Percentiles rank a stretch among this genome's conserved stretches.
Evolutionary conservation across 2,329 filamentous ascomycete species (phyloP).

Genomic region (Pseudogymnoascus verrucosus): DNA sequence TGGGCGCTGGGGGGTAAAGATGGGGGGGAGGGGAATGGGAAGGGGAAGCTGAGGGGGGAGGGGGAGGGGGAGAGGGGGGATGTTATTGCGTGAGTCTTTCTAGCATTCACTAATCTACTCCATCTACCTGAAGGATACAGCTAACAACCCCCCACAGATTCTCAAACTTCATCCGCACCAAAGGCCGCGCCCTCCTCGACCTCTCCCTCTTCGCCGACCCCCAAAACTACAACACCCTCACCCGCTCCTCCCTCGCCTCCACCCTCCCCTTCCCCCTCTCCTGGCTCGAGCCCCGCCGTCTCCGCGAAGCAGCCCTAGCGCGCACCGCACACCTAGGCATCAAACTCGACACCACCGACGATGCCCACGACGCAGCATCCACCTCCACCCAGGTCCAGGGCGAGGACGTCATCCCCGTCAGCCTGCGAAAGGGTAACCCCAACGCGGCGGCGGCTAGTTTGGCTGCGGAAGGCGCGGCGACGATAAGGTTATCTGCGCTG

Average conservation of each 20-base stretch:
- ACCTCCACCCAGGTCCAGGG: constrained; percentile 30
- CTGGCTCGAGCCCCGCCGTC: constrained; percentile 71
- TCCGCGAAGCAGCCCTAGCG: constrained; percentile 61
- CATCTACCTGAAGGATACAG: constrained; percentile 10
- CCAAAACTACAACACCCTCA: constrained; percentile 72
- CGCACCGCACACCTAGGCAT: constrained; percentile 65
- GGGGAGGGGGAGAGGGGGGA: constrained; percentile 36
- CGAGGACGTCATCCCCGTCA: constrained; percentile 25
- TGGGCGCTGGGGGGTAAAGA: constrained; percentile 41
- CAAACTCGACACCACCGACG: constrained; percentile 58
- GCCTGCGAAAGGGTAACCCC: constrained; percentile 29
- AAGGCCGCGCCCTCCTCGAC: constrained; percentile 71
- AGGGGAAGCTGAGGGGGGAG: constrained; percentile 26
- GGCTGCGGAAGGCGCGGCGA: constrained; percentile 60
- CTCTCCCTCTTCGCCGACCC: constrained; percentile 85
- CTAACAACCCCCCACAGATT: constrained; percentile 34
- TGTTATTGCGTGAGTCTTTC: constrained; percentile 37
- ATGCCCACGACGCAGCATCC: constrained; percentile 31
- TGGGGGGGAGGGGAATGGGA: constrained; percentile 28
- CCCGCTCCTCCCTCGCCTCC: constrained; percentile 70
- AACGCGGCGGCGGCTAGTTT: constrained; percentile 51
- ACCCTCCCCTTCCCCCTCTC: constrained; percentile 81
- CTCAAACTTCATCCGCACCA: constrained; percentile 63
- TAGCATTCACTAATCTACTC: constrained; percentile 23
- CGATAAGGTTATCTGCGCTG: constrained; percentile 69